A percentile compares a stretch with the other conserved stretches of the same genome.
Evolutionary conservation across 306 rosid species (phyloP).

Genomic region (Ceratonia siliqua): DNA sequence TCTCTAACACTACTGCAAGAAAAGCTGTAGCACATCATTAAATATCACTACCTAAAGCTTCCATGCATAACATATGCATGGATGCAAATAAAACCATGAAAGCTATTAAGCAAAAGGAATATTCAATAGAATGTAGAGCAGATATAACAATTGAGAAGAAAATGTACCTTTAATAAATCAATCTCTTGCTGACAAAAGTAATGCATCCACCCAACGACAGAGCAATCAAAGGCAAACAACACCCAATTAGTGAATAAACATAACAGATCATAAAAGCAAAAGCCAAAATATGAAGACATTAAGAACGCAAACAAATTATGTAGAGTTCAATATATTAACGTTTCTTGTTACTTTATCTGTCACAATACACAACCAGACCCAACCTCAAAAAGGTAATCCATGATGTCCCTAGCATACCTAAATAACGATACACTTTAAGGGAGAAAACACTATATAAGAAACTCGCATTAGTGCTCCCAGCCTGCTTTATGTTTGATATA

Average conservation of each 20-base stretch:
- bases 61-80: conserved; percentile 4
- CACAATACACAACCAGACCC: not conserved
- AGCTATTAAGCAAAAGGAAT: conserved; percentile 27
- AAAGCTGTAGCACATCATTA: conserved; percentile 1
- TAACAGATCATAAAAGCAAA: conserved; percentile 20
- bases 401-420: not conserved
- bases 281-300: conserved; percentile 20
- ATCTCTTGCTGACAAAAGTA: conserved; percentile 85
- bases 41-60: conserved; percentile 23
- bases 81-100: not conserved
- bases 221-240: conserved; percentile 37
- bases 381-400: not conserved
- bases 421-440: not conserved
- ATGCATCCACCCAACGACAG: conserved; percentile 42
- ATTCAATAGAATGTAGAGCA: conserved; percentile 6
- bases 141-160: conserved; percentile 28
- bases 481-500: not conserved
- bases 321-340: not conserved
- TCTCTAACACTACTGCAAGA: no score
- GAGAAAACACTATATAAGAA: not conserved
- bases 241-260: conserved; percentile 46
- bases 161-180: conserved; percentile 86
- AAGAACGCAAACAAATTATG: not conserved
- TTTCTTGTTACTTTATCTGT: conserved; percentile 13
- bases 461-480: not conserved